Conservation (phyloP, 2,329 filamentous ascomycete genomes). For the Colletotrichum plurivorum region DNA sequence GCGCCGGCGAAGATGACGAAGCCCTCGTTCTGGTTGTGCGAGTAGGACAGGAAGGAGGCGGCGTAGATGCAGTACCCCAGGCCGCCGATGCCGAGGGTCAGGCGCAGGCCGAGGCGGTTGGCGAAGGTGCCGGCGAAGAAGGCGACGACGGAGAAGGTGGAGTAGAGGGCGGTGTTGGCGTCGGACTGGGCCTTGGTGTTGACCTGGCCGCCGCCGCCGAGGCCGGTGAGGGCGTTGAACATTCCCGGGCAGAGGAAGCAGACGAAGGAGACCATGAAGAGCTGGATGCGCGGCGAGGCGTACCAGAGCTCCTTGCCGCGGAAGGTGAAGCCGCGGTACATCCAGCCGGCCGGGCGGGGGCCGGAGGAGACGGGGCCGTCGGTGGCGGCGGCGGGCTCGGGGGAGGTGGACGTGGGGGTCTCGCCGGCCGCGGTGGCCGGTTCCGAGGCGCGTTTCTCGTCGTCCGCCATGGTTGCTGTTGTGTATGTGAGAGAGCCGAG, state of each 20-base stretch:
- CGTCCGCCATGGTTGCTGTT: slow-evolving; percentile 30
- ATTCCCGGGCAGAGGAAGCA: slow-evolving; percentile 79
- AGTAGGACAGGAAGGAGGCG: slow-evolving; percentile 78
- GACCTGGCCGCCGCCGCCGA: slow-evolving; percentile 75
- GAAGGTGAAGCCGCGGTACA: slow-evolving; percentile 74
- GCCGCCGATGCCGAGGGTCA: slow-evolving; percentile 79
- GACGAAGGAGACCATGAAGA: slow-evolving; percentile 73
- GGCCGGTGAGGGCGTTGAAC: slow-evolving; percentile 77
- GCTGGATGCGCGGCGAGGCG: slow-evolving; percentile 80
- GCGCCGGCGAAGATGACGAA: slow-evolving; percentile 85
- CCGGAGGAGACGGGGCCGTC: slow-evolving; percentile 36
- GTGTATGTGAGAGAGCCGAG: neutral
- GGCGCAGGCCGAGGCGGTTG: slow-evolving; percentile 80
- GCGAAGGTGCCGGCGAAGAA: slow-evolving; percentile 83
- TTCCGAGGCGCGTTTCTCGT: slow-evolving; percentile 30
- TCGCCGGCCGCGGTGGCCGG: slow-evolving; percentile 7
- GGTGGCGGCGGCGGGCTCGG: slow-evolving; percentile 19
- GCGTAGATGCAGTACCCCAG: slow-evolving; percentile 84
- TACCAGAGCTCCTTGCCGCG: slow-evolving; percentile 74
- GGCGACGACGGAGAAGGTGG: slow-evolving; percentile 77
- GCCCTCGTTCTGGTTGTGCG: slow-evolving; percentile 75
- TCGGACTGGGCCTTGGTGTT: slow-evolving; percentile 71
- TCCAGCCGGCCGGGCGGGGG: slow-evolving; percentile 70
- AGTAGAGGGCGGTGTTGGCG: slow-evolving; percentile 80
- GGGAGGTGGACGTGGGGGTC: neutral